Evolutionary conservation across 1,284 basidiomycete genomes (phyloP).

Genomic region (Golubevia sp.): DNA sequence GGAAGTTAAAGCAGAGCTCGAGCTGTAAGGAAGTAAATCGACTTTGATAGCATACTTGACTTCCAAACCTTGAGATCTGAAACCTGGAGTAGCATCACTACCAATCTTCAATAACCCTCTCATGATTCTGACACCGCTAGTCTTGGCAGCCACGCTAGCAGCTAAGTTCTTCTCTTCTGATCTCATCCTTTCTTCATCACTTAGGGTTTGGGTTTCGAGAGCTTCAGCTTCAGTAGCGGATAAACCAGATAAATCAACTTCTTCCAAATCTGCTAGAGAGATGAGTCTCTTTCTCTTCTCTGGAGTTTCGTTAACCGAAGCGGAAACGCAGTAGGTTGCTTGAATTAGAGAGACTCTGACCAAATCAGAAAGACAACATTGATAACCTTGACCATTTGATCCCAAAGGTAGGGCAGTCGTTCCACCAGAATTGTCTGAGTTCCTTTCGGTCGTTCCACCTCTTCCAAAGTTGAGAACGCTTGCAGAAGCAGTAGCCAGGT

Average conservation of each 20-base stretch:
- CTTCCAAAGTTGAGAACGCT: not conserved
- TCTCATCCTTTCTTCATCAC: constrained; percentile 19
- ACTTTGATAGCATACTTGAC: constrained; percentile 53
- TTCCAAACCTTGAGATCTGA: constrained; percentile 48
- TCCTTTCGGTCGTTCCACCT: not conserved
- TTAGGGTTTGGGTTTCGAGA: constrained; percentile 17
- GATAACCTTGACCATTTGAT: constrained; percentile 14
- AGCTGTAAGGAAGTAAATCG: constrained; percentile 28
- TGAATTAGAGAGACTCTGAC: constrained; percentile 46
- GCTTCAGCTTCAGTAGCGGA: constrained; percentile 6
- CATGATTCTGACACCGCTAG: constrained; percentile 33
- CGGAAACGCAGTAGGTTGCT: constrained; percentile 38
- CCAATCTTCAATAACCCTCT: constrained; percentile 35
- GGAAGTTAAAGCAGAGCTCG: not conserved
- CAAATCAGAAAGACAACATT: constrained; percentile 33
- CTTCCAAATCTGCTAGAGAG: constrained; percentile 45
- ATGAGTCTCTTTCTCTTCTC: constrained; percentile 34
- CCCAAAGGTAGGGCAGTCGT: not conserved
- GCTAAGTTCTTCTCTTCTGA: constrained; percentile 24
- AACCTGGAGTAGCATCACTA: constrained; percentile 32
- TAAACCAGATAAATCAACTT: constrained; percentile 31
- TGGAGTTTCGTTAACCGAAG: constrained; percentile 39
- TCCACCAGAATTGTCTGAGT: not conserved
- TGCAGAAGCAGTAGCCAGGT: not conserved
- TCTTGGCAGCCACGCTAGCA: constrained; percentile 13